Base-by-base conservation (phyloP, 2,329 filamentous ascomycete species). In the Clonostachys chloroleuca region DNA sequence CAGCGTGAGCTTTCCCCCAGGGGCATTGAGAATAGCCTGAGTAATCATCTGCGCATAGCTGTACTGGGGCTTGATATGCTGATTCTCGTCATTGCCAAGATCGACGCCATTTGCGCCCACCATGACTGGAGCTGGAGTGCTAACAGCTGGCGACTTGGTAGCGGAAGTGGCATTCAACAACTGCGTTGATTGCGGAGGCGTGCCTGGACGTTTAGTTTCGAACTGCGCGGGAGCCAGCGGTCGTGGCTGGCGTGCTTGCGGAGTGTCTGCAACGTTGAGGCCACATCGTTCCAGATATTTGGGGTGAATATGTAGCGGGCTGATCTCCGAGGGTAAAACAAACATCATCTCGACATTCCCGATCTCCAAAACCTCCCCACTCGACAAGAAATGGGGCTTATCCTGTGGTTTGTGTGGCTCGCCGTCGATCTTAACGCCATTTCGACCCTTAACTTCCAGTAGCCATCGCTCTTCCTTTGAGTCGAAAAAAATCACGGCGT, bases 341-440 rank as follows among this genome's bases (percentile, higher is more conserved):
- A 99, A 99, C 76, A 97, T 92, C 94, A 99, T 99, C 71, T 99
- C 92, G 1, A 94, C 88, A 46, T 89, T 89, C 57, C 87, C 87
- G 60, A 97, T 89, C 60, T 96, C 91, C 49, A 99, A 85, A 40
- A 97, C 89, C 62, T 92, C 86, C 49, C 94, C 94, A 58, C 92
- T 96, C 40, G 83, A 81, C 24, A 99, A 77, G 33, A 81, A 71
- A 34, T 82, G 78, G 35, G 81, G 77, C 37, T 78, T 71, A 12
- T 86, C 86, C 14, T n/a, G 14, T 45, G 84, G 77, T 58, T 87
- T 87, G 47, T 95, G 70, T 17, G 80, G 73, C 44, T 71, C 69
- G 51, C 89, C 89, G 63, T 99, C 89, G 18, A 97, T 75, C 59
- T 89, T 89, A 42, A 95, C 80, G 30, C 92, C 91, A 63, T 99